These are phyloP conservation scores for Ceratocystis lukuohia DNA, from an alignment of 2,329 filamentous ascomycete genomes.

Conservation along the genomic window DNA sequence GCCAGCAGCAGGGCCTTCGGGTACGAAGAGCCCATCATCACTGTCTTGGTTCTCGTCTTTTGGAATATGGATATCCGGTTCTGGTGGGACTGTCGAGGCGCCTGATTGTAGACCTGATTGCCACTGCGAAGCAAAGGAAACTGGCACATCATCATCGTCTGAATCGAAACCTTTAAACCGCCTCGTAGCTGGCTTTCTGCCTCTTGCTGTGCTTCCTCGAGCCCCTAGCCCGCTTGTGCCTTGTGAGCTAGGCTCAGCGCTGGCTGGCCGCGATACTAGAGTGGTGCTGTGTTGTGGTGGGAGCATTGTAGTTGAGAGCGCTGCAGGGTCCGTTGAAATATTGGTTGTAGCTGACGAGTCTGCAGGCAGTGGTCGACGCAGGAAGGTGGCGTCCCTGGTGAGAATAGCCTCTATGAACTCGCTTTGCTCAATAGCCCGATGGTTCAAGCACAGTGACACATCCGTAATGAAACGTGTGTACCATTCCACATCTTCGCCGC, in stretches of 20 bases:
- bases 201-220: slow-evolving; percentile 25
- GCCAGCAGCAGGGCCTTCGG: slow-evolving; percentile 30
- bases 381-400: slow-evolving; percentile 56
- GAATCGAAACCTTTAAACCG: slow-evolving; percentile 63
- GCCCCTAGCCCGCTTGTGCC: background rate
- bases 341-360: slow-evolving; percentile 23
- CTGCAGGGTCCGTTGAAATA: background rate
- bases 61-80: slow-evolving; percentile 6
- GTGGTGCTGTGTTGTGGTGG: background rate
- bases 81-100: slow-evolving; percentile 17
- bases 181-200: slow-evolving; percentile 33
- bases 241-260: background rate
- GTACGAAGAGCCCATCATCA: slow-evolving; percentile 42
- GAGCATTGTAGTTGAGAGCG: background rate
- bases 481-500: slow-evolving; percentile 47
- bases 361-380: slow-evolving; percentile 55
- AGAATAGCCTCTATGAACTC: slow-evolving; percentile 88
- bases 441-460: slow-evolving; percentile 59
- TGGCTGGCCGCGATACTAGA: slow-evolving; percentile 2
- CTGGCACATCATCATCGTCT: slow-evolving; percentile 28
- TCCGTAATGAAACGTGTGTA: slow-evolving; percentile 53
- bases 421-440: slow-evolving; percentile 73
- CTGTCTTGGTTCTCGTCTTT: slow-evolving; percentile 22
- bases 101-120: slow-evolving; percentile 5
- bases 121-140: slow-evolving; percentile 12